Conservation (phyloP, 805 yeast species). For the Saitoella complicata region DNA sequence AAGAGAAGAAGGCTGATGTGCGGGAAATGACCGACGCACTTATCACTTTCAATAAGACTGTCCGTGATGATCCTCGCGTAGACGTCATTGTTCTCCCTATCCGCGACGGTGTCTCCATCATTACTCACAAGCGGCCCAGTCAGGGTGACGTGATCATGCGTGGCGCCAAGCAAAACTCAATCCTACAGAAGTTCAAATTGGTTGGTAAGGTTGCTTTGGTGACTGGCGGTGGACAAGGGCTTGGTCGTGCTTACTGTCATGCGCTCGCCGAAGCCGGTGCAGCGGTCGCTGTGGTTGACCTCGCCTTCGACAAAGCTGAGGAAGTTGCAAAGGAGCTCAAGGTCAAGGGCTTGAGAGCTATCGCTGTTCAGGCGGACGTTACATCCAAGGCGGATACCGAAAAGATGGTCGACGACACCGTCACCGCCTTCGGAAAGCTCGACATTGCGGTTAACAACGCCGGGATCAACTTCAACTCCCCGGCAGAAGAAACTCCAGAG, state of each 20-base stretch:
- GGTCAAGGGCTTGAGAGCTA: no score
- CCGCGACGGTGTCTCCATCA: background rate
- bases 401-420: no score
- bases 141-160: no score
- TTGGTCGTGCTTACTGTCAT: slow-evolving; percentile 43
- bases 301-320: slow-evolving; percentile 44
- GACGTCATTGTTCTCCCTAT: background rate
- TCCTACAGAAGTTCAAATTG: slow-evolving; percentile 1
- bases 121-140: background rate
- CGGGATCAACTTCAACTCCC: slow-evolving; percentile 12
- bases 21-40: background rate
- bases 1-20: no score
- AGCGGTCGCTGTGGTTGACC: slow-evolving; percentile 37
- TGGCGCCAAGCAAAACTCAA: no score
- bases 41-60: background rate
- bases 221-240: slow-evolving; percentile 57
- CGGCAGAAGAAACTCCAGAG: slow-evolving; percentile 7
- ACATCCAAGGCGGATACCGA: no score
- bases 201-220: slow-evolving; percentile 42
- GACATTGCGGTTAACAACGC: slow-evolving; percentile 13
- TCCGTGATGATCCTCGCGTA: background rate
- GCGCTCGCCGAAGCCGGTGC: slow-evolving; percentile 41
- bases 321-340: slow-evolving; percentile 38
- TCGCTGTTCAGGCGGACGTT: no score
- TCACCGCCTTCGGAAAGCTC: slow-evolving; percentile 2